These are phyloP conservation scores for Stylosanthes scabra DNA, from an alignment of 331 rosid species.

Conservation along the genomic window DNA sequence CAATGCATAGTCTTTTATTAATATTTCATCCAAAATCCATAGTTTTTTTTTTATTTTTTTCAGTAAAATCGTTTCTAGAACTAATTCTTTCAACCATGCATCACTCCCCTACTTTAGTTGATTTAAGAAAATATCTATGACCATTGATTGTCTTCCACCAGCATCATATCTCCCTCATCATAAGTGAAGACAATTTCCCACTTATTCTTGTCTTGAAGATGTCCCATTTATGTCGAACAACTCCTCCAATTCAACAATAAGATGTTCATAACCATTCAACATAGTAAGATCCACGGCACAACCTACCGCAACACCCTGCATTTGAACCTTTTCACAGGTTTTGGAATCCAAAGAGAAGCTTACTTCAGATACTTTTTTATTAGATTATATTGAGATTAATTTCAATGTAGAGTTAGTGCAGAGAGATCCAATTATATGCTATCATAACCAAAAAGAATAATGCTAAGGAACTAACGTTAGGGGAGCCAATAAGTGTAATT, in stretches of 20 bases:
- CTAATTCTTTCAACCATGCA: no score
- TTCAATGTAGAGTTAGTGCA: no score
- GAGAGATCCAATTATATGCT: no score
- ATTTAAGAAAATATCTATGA: slow-evolving; percentile 57
- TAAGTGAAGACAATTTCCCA: slow-evolving; percentile 88
- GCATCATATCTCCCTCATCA: slow-evolving; percentile 94
- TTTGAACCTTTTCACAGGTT: slow-evolving; percentile 69
- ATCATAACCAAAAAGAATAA: no score
- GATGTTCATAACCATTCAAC: slow-evolving; percentile 75
- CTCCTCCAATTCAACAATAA: slow-evolving; percentile 72
- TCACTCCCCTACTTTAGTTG: no score
- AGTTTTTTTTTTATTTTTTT: no score
- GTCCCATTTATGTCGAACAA: slow-evolving; percentile 84
- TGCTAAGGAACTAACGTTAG: no score
- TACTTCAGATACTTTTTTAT: slow-evolving; percentile 27
- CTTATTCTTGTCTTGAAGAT: slow-evolving; percentile 57
- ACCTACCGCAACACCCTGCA: slow-evolving; percentile 91
- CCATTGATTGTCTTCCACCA: slow-evolving; percentile 87
- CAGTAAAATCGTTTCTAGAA: no score
- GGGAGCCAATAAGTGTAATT: no score
- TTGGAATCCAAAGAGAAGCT: slow-evolving; percentile 9
- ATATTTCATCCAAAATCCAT: no score
- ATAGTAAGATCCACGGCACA: slow-evolving; percentile 85
- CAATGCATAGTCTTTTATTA: no score
- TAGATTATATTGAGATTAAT: no score